phyloP scores from a whole-genome alignment of 2,329 filamentous ascomycete species.

The Tolypocladium album region DNA sequence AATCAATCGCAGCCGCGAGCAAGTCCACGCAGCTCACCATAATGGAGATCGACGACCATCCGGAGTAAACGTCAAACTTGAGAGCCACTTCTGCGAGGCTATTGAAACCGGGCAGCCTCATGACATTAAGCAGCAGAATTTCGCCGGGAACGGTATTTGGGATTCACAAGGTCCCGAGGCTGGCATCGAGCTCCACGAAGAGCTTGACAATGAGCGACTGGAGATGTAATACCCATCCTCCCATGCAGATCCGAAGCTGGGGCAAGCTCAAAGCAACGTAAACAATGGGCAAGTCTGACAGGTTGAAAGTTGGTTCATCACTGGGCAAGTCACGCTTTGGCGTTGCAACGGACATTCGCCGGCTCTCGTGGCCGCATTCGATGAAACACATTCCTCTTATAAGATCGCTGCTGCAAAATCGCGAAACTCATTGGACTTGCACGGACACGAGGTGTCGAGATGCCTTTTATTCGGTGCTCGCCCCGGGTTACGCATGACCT shows the following conservation, averaged over 20 bases:
- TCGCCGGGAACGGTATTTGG: constrained; percentile 11
- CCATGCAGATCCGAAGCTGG: not conserved
- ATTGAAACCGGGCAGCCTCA: constrained; percentile 8
- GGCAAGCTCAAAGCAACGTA: not conserved
- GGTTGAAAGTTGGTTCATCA: not conserved
- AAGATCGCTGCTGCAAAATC: not conserved
- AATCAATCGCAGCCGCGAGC: constrained; percentile 13
- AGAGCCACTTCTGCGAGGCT: constrained; percentile 14
- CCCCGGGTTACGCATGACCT: not conserved
- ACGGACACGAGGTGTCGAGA: no score
- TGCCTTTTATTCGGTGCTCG: not conserved
- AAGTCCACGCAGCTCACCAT: constrained; percentile 8
- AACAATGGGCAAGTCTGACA: not conserved
- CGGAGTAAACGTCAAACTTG: constrained; percentile 11
- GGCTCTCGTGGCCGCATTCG: not conserved
- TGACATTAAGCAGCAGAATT: constrained; percentile 13
- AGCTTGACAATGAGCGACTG: constrained; percentile 13
- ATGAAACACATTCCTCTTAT: not conserved
- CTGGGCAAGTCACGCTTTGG: not conserved
- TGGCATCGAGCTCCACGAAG: constrained; percentile 12
- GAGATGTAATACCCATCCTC: constrained; percentile 9
- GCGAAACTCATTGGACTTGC: not conserved
- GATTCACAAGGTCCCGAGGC: constrained; percentile 9
- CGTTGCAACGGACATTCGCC: not conserved
- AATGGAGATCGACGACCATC: constrained; percentile 3